Conservation (phyloP, 768 basidiomycete species). For the Tulasnella sp. region DNA sequence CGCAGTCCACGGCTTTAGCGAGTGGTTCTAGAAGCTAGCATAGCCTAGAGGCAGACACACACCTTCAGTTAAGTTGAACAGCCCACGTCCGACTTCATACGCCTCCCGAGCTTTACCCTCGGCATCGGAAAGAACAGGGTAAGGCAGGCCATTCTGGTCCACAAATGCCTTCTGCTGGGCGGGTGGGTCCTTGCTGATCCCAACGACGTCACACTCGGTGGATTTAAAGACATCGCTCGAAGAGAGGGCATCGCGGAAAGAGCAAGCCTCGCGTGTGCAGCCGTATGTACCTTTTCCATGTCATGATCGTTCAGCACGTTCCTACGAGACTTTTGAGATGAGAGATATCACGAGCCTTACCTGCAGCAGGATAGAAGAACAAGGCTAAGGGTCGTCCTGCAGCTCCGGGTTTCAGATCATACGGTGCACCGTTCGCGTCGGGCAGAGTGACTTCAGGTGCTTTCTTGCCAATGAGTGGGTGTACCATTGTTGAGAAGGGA, state of each 20-base stretch:
- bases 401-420: conserved; percentile 57
- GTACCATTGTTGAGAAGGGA: conserved; percentile 38
- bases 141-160: conserved; percentile 47
- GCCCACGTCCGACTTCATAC: conserved; percentile 61
- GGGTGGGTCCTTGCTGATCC: conserved; percentile 69
- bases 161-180: conserved; percentile 72
- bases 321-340: background rate
- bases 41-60: background rate
- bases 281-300: conserved; percentile 58
- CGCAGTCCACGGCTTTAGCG: conserved; percentile 32
- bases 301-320: conserved; percentile 29
- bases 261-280: conserved; percentile 78
- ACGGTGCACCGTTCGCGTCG: conserved; percentile 59
- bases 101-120: conserved; percentile 59
- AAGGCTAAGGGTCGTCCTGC: conserved; percentile 60
- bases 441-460: conserved; percentile 66
- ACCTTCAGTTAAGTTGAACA: conserved; percentile 60
- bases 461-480: conserved; percentile 56
- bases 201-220: conserved; percentile 51
- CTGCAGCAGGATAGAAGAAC: conserved; percentile 76
- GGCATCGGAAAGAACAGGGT: conserved; percentile 72
- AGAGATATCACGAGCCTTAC: conserved; percentile 33
- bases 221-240: conserved; percentile 59
- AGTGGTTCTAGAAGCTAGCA: conserved; percentile 30
- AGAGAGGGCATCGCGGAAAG: conserved; percentile 73